These are phyloP conservation scores for Camellia granthamiana DNA, from an alignment of 148 eudicot genomes.

Conservation along the genomic window DNA sequence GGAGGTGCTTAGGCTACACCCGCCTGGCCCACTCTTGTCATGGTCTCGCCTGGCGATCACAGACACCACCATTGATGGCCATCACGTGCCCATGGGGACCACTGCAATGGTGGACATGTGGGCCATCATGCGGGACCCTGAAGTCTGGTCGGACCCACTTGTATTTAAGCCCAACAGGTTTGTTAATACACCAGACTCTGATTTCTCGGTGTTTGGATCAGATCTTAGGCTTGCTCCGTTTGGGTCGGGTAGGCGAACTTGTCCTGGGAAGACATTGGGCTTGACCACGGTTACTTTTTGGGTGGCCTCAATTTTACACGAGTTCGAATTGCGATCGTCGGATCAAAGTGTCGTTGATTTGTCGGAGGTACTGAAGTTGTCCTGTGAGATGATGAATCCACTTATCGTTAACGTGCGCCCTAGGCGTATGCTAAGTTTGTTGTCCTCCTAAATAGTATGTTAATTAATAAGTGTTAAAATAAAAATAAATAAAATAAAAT, in stretches of 20 bases:
- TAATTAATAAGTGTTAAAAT: neutral
- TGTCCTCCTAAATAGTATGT: neutral
- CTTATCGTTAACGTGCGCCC: constrained; percentile 36
- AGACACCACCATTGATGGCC: constrained; percentile 54
- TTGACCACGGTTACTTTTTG: constrained; percentile 66
- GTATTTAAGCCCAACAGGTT: constrained; percentile 51
- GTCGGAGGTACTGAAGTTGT: constrained; percentile 59
- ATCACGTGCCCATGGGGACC: constrained; percentile 60
- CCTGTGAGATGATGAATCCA: constrained; percentile 85
- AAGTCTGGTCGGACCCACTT: constrained; percentile 50
- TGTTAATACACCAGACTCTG: neutral
- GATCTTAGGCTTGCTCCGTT: constrained; percentile 84
- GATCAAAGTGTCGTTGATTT: constrained; percentile 37
- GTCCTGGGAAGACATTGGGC: constrained; percentile 80
- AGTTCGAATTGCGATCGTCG: constrained; percentile 40
- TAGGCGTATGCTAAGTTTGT: constrained; percentile 26
- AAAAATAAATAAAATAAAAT: neutral
- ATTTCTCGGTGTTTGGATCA: constrained; percentile 53
- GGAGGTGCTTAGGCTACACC: constrained; percentile 65
- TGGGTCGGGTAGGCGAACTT: constrained; percentile 72
- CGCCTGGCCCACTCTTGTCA: constrained; percentile 77
- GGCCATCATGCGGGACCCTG: constrained; percentile 60
- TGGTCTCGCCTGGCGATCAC: constrained; percentile 64
- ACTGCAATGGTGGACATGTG: constrained; percentile 79
- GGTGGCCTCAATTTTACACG: constrained; percentile 65